Conservation (phyloP, 768 basidiomycete species). For the Termitomyces sp. region DNA sequence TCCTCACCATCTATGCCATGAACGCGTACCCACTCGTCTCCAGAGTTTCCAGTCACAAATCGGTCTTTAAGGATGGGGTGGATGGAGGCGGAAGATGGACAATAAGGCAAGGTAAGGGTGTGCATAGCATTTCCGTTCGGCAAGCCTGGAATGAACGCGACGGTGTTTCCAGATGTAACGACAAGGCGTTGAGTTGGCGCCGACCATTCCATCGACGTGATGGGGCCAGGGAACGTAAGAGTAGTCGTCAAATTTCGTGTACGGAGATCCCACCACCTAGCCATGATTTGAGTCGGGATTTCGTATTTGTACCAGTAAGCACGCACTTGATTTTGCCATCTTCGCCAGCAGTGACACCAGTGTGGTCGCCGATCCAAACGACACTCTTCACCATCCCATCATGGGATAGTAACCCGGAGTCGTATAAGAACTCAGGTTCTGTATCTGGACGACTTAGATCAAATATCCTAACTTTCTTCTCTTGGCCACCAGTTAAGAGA, state of each 20-base stretch:
- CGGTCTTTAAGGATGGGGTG: slow-evolving; percentile 87
- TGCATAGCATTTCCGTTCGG: slow-evolving; percentile 66
- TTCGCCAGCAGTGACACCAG: slow-evolving; percentile 87
- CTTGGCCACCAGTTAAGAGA: slow-evolving; percentile 90
- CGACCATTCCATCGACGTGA: slow-evolving; percentile 94
- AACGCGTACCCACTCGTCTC: slow-evolving; percentile 95
- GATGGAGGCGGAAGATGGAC: slow-evolving; percentile 91
- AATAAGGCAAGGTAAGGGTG: slow-evolving; percentile 75
- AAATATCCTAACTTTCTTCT: slow-evolving; percentile 96
- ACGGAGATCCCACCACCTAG: slow-evolving; percentile 95
- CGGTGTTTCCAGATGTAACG: slow-evolving; percentile 88
- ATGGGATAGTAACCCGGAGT: slow-evolving; percentile 62
- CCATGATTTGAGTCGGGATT: slow-evolving; percentile 14
- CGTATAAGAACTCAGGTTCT: slow-evolving; percentile 77
- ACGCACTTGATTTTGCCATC: slow-evolving; percentile 86
- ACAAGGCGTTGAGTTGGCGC: slow-evolving; percentile 77
- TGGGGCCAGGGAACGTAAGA: slow-evolving; percentile 70
- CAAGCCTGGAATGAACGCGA: slow-evolving; percentile 83
- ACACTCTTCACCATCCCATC: slow-evolving; percentile 91
- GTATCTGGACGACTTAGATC: slow-evolving; percentile 85
- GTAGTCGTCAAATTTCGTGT: slow-evolving; percentile 69
- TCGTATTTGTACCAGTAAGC: background rate
- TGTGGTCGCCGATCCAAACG: slow-evolving; percentile 87
- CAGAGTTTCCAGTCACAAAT: slow-evolving; percentile 87
- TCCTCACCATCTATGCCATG: slow-evolving; percentile 91